A percentile compares a stretch with the other conserved stretches of the same genome.
phyloP scores from a whole-genome alignment of 2,329 filamentous ascomycete genomes.

The Alternaria solani region DNA sequence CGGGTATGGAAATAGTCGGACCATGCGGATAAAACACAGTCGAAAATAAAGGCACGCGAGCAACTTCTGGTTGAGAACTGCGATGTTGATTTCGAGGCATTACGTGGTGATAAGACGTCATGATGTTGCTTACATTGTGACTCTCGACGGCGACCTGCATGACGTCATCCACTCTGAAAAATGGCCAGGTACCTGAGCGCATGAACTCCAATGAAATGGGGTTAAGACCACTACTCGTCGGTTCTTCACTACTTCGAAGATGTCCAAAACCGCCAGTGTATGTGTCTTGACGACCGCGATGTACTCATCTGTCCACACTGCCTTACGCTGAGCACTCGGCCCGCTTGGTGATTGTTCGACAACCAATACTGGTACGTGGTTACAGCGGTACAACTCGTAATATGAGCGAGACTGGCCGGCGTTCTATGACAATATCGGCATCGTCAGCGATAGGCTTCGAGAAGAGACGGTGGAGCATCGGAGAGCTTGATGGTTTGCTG shows the following conservation, averaged over 20 bases:
- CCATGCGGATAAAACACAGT: neutral
- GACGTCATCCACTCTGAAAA: neutral
- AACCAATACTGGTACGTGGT: slow-evolving; percentile 49
- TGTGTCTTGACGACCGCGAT: neutral
- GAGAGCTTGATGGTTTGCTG: neutral
- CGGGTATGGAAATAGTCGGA: neutral
- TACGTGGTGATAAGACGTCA: neutral
- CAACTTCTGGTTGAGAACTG: neutral
- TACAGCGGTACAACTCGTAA: slow-evolving; percentile 53
- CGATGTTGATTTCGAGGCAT: neutral
- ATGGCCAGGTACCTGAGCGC: neutral
- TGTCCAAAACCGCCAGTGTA: neutral
- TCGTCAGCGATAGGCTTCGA: neutral
- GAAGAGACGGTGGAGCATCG: neutral
- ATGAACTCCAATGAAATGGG: neutral
- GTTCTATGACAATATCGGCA: neutral
- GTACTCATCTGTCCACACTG: neutral
- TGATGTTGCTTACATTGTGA: neutral
- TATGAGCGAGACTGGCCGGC: slow-evolving; percentile 15
- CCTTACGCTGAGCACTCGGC: slow-evolving; percentile 26
- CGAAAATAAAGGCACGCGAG: neutral
- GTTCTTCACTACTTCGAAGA: neutral
- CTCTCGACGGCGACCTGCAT: neutral
- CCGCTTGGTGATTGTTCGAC: slow-evolving; percentile 46
- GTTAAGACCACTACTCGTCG: neutral